phyloP scores from a whole-genome alignment of 2,329 filamentous ascomycete genomes.

The Aureobasidium sp. region DNA sequence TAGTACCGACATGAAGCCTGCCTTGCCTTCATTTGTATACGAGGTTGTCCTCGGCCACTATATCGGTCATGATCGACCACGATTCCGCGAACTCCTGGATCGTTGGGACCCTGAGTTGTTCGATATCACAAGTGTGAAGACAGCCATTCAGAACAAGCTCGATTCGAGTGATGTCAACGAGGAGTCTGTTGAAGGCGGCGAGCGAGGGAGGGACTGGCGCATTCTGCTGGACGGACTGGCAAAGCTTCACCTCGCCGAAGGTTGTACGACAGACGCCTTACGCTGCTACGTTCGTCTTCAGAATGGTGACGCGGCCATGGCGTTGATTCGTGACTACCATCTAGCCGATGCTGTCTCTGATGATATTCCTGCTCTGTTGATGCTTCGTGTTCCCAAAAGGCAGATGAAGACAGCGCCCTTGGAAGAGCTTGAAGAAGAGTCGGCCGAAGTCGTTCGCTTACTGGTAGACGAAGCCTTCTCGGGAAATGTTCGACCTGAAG shows the following conservation, averaged over 20 bases:
- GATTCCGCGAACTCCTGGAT: constrained; percentile 71
- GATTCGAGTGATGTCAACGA: constrained; percentile 65
- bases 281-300: constrained; percentile 84
- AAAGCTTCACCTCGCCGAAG: constrained; percentile 73
- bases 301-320: constrained; percentile 83
- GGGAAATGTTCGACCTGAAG: constrained; percentile 69
- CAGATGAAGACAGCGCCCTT: constrained; percentile 57
- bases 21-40: constrained; percentile 73
- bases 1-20: constrained; percentile 64
- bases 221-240: constrained; percentile 83
- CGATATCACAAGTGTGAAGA: constrained; percentile 66
- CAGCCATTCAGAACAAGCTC: constrained; percentile 73
- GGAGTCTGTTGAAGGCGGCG: constrained; percentile 66
- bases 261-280: constrained; percentile 74
- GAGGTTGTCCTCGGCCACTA: constrained; percentile 87
- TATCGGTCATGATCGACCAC: constrained; percentile 64
- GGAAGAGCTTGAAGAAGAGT: constrained; percentile 67
- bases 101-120: constrained; percentile 80
- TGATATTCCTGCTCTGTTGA: constrained; percentile 81
- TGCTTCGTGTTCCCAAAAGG: constrained; percentile 70
- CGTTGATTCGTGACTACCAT: constrained; percentile 76
- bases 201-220: constrained; percentile 72
- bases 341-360: constrained; percentile 83
- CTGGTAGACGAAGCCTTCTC: constrained; percentile 87
- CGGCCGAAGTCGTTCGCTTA: constrained; percentile 73